phyloP scores from a whole-genome alignment of 345 rosid species.

The Alliaria petiolata region DNA sequence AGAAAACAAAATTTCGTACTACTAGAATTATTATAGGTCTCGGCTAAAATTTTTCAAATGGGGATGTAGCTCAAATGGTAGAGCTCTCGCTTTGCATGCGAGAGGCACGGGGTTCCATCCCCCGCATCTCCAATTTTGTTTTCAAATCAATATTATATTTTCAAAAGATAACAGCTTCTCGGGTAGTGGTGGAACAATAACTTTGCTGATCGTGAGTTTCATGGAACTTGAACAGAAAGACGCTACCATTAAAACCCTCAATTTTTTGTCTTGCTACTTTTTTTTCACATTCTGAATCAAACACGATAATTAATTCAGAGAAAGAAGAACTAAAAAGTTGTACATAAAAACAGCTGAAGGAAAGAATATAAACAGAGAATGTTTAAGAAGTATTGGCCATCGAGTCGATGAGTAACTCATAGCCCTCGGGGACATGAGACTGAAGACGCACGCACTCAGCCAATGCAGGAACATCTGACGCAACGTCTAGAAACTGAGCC shows the following conservation, averaged over 20 bases:
- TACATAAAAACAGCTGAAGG: not conserved
- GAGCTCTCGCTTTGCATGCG: too few relatives aligned
- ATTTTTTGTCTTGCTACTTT: too few relatives aligned
- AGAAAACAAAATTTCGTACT: too few relatives aligned
- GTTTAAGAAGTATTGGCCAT: slow-evolving; percentile 55
- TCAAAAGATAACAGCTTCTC: too few relatives aligned
- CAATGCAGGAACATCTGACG: slow-evolving; percentile 71
- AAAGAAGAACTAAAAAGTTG: not conserved
- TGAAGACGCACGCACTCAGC: slow-evolving; percentile 67
- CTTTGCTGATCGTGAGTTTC: not conserved
- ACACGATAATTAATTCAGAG: not conserved
- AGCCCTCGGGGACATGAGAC: slow-evolving; percentile 69
- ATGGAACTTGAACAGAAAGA: not conserved
- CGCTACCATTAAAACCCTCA: not conserved
- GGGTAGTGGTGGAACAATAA: too few relatives aligned
- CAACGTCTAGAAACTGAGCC: slow-evolving; percentile 61
- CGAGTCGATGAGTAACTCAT: slow-evolving; percentile 78
- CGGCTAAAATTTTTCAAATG: too few relatives aligned
- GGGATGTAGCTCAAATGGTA: slow-evolving; percentile 62
- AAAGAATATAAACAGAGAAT: slow-evolving; percentile 12
- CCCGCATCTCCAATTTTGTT: slow-evolving; percentile 64
- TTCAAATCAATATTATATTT: too few relatives aligned
- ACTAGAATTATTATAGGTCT: too few relatives aligned
- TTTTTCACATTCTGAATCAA: not conserved
- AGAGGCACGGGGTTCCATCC: slow-evolving; percentile 85